Evolutionary conservation across 2,329 filamentous ascomycete species (phyloP).

Genomic region (Microascus cirrosus): DNA sequence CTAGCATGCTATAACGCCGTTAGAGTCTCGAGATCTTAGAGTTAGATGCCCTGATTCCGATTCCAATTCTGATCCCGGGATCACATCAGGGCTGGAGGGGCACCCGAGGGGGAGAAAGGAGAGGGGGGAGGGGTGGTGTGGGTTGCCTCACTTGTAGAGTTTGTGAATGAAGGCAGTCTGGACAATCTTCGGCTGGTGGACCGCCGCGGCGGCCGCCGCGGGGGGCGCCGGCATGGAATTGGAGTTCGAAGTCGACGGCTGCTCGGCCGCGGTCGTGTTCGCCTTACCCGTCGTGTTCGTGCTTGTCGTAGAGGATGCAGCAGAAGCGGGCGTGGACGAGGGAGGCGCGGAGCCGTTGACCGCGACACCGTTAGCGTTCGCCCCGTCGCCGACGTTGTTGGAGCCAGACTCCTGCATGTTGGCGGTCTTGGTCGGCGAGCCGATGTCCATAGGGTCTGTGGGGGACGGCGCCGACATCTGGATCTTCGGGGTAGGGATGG

Average conservation of each 20-base stretch:
- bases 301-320: constrained; percentile 11
- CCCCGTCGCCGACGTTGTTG: constrained; percentile 29
- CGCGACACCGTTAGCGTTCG: constrained; percentile 24
- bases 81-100: background rate
- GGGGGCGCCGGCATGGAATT: constrained; percentile 38
- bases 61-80: too few species aligned
- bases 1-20: constrained; percentile 70
- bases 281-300: constrained; percentile 9
- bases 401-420: constrained; percentile 12
- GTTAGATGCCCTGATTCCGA: background rate
- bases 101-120: background rate
- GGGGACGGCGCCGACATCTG: constrained; percentile 47
- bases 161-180: constrained; percentile 99
- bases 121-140: too few species aligned
- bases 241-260: constrained; percentile 13
- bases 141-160: constrained; percentile 69
- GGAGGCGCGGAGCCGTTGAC: constrained; percentile 13
- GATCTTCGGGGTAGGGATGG: constrained; percentile 44
- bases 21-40: constrained; percentile 10
- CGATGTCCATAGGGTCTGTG: constrained; percentile 51
- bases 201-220: constrained; percentile 55
- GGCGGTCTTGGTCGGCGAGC: constrained; percentile 37
- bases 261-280: constrained; percentile 1
- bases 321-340: background rate
- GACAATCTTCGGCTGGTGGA: constrained; percentile 92